Base-by-base conservation (phyloP, 2,329 filamentous ascomycete species). In the Amauroascus niger region DNA sequence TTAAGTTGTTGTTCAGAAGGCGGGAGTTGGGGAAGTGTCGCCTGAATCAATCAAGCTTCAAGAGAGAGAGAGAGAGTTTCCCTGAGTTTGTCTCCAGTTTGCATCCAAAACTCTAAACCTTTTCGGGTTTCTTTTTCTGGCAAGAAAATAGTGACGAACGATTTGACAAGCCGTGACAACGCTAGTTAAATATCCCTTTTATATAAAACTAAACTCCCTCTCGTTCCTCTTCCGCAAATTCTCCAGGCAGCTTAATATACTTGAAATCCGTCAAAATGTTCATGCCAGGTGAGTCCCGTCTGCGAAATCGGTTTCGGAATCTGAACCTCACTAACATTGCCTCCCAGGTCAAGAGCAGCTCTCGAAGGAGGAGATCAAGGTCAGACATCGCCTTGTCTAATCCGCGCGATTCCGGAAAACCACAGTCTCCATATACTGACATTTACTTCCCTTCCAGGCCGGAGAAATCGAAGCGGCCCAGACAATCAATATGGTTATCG, bases 401-500 rank as follows among this genome's bases (percentile, higher is more conserved):
- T 20, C 6, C 13, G 5, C n/a, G 30, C 16, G 7, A 7, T 30
- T 8, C 33, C n/a, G n/a, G n/a, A n/a, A n/a, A n/a, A n/a, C n/a
- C n/a, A n/a, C n/a, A n/a, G n/a, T n/a, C n/a, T n/a, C n/a, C n/a
- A n/a, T n/a, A 40, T 41, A 35, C 28, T 44, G 18, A 47, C 30
- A 3, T 28, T 24, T 16, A 22, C 18, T 24, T 26, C 28, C n/a
- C n/a, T n/a, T 39, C 16, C 47, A 74, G 71, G 69, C 69, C 49
- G 75, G 74, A 63, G 79, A 83, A 67, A 67, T 74, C 41, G 71
- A 77, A 61, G 80, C 80, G 24, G 66, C 65, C 53, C 68, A 72
- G 59, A 78, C 78, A 43, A 71, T 83, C 61, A 76, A 77, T 64
- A 72, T 73, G 65, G 78, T 78, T 48, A 65, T 77, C 55, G 72